Evolutionary conservation across 768 basidiomycete genomes (phyloP).

Genomic region (Termitomyces sp.): DNA sequence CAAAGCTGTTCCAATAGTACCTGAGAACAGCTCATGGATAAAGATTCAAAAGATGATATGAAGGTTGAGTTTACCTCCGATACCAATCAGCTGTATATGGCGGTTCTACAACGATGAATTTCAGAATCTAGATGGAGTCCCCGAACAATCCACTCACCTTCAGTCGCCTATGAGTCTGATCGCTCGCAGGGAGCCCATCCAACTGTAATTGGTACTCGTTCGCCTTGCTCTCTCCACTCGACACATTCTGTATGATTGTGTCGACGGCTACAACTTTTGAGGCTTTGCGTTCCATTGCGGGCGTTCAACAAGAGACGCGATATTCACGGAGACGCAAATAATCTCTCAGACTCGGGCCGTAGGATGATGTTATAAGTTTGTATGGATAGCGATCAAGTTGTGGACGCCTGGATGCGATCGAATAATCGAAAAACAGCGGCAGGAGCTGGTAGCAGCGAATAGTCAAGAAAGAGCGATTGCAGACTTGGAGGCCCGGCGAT

Average conservation of each 20-base stretch:
- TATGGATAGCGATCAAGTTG: not conserved
- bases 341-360: too few relatives aligned
- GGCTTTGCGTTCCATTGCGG: slow-evolving; percentile 9
- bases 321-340: not conserved
- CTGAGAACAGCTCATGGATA: slow-evolving; percentile 22
- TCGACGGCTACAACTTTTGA: not conserved
- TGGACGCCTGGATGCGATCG: not conserved
- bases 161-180: slow-evolving; percentile 33
- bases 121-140: not conserved
- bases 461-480: not conserved
- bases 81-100: slow-evolving; percentile 48
- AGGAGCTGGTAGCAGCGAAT: not conserved
- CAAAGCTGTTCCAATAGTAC: slow-evolving; percentile 71
- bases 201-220: slow-evolving; percentile 11
- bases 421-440: not conserved
- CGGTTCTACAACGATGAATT: slow-evolving; percentile 27
- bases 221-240: not conserved
- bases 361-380: too few relatives aligned
- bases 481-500: not conserved
- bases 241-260: not conserved
- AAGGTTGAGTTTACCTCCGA: slow-evolving; percentile 30
- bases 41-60: not conserved
- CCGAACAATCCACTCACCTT: slow-evolving; percentile 22
- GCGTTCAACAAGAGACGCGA: too few relatives aligned
- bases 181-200: slow-evolving; percentile 14